These are phyloP conservation scores for Pythium angustatum DNA, from an alignment of 352 stramenopile genomes.

Conservation along the genomic window DNA sequence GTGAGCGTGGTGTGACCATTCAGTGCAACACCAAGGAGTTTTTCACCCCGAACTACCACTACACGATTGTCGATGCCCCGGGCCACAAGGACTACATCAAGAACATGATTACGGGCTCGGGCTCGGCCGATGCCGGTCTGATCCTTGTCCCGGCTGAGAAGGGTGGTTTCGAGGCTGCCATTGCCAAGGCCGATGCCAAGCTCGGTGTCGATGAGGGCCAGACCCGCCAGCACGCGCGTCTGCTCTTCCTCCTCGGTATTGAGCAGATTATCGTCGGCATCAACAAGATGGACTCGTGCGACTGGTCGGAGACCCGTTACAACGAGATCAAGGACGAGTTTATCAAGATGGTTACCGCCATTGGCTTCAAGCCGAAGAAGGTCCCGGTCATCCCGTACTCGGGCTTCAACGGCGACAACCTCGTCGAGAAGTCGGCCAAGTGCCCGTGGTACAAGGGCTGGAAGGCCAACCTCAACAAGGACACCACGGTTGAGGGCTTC, in stretches of 20 bases:
- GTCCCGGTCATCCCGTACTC: conserved; percentile 65
- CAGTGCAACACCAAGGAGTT: conserved; percentile 94
- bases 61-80: conserved; percentile 98
- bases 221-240: conserved; percentile 93
- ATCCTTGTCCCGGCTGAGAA: conserved; percentile 80
- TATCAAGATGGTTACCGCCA: conserved; percentile 66
- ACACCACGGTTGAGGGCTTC: conserved; percentile 34
- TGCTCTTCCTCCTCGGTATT: conserved; percentile 51
- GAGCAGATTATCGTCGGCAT: conserved; percentile 78
- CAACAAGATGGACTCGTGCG: conserved; percentile 83
- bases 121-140: conserved; percentile 96
- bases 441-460: conserved; percentile 77
- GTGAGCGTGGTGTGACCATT: conserved; percentile 97
- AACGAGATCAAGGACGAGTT: conserved; percentile 82
- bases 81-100: conserved; percentile 99
- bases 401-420: conserved; percentile 79
- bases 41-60: conserved; percentile 94
- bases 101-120: conserved; percentile 99
- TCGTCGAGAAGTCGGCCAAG: conserved; percentile 59
- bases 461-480: conserved; percentile 55
- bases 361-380: conserved; percentile 79
- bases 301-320: conserved; percentile 64
- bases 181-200: conserved; percentile 71
- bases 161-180: conserved; percentile 95
- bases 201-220: conserved; percentile 82